Percentiles rank a stretch among this genome's conserved stretches.
Conservation (phyloP, 2,329 filamentous ascomycete species). For the Fusarium succisae region DNA sequence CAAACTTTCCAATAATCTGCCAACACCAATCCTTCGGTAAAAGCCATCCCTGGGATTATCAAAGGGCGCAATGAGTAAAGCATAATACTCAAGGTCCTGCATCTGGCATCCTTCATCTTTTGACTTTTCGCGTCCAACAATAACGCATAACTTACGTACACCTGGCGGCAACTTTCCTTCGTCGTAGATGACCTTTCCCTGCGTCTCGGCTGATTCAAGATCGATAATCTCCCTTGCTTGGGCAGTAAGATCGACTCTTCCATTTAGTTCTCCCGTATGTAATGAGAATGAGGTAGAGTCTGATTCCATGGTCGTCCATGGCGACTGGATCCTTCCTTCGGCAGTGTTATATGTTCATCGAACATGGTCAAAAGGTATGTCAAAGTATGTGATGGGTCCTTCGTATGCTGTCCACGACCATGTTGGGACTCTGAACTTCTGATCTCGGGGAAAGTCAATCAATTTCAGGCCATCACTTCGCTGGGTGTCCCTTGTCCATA, state of each 20-base stretch:
- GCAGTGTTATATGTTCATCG: slow-evolving; percentile 4
- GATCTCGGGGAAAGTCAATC: slow-evolving; percentile 1
- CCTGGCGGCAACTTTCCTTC: not conserved
- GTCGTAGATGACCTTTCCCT: slow-evolving; percentile 1
- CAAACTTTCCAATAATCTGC: not conserved
- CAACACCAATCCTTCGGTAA: slow-evolving; percentile 17
- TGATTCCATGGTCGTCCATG: not conserved
- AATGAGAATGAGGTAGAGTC: not conserved
- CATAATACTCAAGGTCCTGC: not conserved
- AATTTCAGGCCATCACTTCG: not conserved
- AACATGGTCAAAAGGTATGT: slow-evolving; percentile 30
- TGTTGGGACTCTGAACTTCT: slow-evolving; percentile 29
- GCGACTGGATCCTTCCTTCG: slow-evolving; percentile 1
- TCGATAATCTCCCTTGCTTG: not conserved
- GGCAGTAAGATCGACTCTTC: not conserved
- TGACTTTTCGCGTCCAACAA: slow-evolving; percentile 6
- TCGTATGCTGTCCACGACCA: slow-evolving; percentile 52
- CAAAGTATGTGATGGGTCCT: slow-evolving; percentile 44
- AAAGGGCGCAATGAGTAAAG: not conserved
- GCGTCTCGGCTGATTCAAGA: not conserved
- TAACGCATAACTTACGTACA: not conserved
- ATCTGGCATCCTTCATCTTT: not conserved
- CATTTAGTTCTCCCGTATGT: slow-evolving; percentile 10
- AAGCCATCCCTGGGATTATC: rapidly evolving
- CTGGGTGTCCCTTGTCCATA: slow-evolving; percentile 20